A percentile compares a stretch with the other conserved stretches of the same genome.
phyloP scores from a whole-genome alignment of 257 asterid species.

The Nyctanthes arbortristis region DNA sequence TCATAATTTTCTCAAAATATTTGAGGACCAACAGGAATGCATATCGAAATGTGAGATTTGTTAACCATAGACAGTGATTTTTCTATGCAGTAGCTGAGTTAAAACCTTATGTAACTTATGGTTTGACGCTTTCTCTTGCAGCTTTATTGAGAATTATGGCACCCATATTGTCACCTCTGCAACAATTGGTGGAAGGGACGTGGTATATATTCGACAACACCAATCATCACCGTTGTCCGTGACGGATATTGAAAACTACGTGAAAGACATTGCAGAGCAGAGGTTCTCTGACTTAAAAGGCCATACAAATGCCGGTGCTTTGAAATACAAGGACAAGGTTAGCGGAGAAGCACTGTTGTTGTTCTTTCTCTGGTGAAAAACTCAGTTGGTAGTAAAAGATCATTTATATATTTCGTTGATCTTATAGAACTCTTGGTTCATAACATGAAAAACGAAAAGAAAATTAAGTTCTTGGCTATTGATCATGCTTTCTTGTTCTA shows the following conservation, averaged over 20 bases:
- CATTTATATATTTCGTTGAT: neutral
- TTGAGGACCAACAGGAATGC: neutral
- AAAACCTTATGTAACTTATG: slow-evolving; percentile 19
- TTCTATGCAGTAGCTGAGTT: slow-evolving; percentile 2
- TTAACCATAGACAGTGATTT: neutral
- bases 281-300: slow-evolving; percentile 81
- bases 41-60: neutral
- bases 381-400: neutral
- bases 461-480: too few species aligned
- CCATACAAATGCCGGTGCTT: slow-evolving; percentile 66
- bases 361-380: neutral
- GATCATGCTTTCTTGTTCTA: neutral
- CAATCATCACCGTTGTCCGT: slow-evolving; percentile 83
- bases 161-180: slow-evolving; percentile 96
- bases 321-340: slow-evolving; percentile 98
- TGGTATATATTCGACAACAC: slow-evolving; percentile 85
- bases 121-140: slow-evolving; percentile 42
- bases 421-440: neutral
- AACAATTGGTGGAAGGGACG: slow-evolving; percentile 94
- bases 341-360: slow-evolving; percentile 25
- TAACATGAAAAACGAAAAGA: too few species aligned
- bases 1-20: neutral
- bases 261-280: slow-evolving; percentile 88
- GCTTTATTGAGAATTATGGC: slow-evolving; percentile 95
- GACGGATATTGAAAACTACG: slow-evolving; percentile 74